Evolutionary conservation across 2,329 filamentous ascomycete species (phyloP).

Genomic region (Nemania serpens): DNA sequence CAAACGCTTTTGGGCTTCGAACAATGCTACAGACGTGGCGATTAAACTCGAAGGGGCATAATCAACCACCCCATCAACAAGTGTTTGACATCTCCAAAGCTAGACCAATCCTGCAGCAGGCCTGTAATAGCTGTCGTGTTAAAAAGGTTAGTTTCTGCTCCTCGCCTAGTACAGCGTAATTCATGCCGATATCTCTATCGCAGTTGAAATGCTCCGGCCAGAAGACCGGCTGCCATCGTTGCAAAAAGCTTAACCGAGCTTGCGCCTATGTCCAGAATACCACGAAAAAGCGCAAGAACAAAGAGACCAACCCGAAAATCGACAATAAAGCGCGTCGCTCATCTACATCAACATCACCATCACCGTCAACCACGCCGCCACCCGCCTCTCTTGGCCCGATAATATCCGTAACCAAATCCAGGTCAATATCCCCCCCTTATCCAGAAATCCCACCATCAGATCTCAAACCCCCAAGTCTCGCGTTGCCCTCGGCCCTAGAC

Average conservation of each 20-base stretch:
- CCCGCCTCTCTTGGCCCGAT: background rate
- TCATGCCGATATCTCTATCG: background rate
- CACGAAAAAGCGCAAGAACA: constrained; percentile 13
- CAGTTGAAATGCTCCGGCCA: constrained; percentile 18
- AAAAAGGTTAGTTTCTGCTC: constrained; percentile 12
- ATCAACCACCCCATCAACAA: constrained; percentile 12
- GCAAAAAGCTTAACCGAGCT: constrained; percentile 8
- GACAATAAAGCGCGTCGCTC: background rate
- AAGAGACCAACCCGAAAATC: constrained; percentile 4
- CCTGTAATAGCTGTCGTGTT: constrained; percentile 23
- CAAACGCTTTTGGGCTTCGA: background rate
- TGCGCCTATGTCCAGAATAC: constrained; percentile 14
- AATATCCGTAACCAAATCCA: background rate
- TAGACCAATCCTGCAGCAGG: constrained; percentile 18
- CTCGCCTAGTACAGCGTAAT: background rate
- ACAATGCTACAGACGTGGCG: constrained; percentile 25
- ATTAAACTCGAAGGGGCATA: constrained; percentile 16
- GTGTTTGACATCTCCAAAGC: constrained; percentile 20
- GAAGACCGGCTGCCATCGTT: constrained; percentile 18
- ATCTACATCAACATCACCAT: background rate
- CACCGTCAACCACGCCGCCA: background rate
- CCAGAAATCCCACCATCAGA: background rate
- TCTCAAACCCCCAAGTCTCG: background rate
- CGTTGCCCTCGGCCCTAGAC: background rate
- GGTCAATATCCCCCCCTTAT: background rate